These are phyloP conservation scores for Anacardium occidentale DNA, from an alignment of 345 rosid genomes.

Conservation along the genomic window DNA sequence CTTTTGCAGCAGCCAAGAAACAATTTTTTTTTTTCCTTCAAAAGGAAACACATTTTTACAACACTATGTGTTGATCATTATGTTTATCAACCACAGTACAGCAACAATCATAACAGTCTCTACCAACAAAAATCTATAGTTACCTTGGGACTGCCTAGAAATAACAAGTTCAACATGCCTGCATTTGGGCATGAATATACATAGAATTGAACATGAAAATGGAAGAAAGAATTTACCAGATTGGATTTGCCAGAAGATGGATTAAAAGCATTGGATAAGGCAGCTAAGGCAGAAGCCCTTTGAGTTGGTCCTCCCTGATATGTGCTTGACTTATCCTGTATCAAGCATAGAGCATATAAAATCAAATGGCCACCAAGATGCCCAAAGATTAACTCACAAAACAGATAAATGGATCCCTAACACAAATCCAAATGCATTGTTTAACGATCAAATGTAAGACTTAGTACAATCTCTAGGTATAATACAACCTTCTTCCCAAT, in stretches of 20 bases:
- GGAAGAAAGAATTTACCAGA: constrained; percentile 42
- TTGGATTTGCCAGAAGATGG: constrained; percentile 56
- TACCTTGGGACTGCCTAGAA: neutral
- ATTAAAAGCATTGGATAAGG: constrained; percentile 81
- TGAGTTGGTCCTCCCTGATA: constrained; percentile 90
- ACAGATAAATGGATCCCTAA: neutral
- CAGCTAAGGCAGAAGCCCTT: constrained; percentile 97
- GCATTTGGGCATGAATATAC: neutral
- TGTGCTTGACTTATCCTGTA: constrained; percentile 72
- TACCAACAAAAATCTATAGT: neutral
- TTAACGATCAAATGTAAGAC: neutral
- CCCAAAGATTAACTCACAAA: neutral
- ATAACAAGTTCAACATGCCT: neutral
- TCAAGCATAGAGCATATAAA: constrained; percentile 3
- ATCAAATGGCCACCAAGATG: constrained; percentile 4
- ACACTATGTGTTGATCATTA: too few species aligned
- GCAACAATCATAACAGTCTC: neutral
- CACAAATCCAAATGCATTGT: neutral
- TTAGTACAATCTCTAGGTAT: too few species aligned
- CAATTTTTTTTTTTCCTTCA: too few species aligned
- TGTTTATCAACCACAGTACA: neutral
- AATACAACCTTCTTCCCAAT: neutral
- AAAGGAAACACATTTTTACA: too few species aligned
- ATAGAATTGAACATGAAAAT: neutral
- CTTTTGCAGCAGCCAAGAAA: too few species aligned